Percentiles rank a stretch among this genome's conserved stretches.
phyloP scores from a whole-genome alignment of 2,329 filamentous ascomycete species.

The Ophiostoma triangulosporum region DNA sequence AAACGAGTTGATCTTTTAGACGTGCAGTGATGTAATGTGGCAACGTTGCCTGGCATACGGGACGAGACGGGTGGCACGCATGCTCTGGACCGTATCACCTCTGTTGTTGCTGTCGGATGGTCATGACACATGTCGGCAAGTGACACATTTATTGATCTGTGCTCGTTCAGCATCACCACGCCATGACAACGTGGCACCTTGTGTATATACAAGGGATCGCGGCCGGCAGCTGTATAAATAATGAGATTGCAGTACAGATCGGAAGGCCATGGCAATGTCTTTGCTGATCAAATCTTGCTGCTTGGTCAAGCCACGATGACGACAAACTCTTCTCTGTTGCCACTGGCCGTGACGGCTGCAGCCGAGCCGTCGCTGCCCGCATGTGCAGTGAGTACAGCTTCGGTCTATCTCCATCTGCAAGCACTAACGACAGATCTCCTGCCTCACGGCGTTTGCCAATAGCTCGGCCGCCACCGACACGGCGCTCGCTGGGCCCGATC shows the following conservation, averaged over 20 bases:
- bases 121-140: background rate
- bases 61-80: background rate
- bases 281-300: too few species aligned
- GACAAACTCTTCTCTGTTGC: too few species aligned
- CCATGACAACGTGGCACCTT: background rate
- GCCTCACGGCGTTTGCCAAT: background rate
- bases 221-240: background rate
- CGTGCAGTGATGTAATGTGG: too few species aligned
- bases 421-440: background rate
- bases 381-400: conserved; percentile 2
- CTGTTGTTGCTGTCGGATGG: background rate
- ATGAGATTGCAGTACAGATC: too few species aligned
- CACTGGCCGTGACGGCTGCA: background rate
- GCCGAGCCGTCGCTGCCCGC: background rate
- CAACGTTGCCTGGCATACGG: too few species aligned
- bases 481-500: background rate
- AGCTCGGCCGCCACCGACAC: background rate
- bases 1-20: too few species aligned
- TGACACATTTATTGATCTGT: background rate
- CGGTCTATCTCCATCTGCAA: background rate
- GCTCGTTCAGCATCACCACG: background rate
- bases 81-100: background rate
- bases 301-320: too few species aligned
- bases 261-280: too few species aligned
- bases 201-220: background rate